Base-by-base conservation (phyloP, 352 stramenopile species). In the Globisporangium middletonii region DNA sequence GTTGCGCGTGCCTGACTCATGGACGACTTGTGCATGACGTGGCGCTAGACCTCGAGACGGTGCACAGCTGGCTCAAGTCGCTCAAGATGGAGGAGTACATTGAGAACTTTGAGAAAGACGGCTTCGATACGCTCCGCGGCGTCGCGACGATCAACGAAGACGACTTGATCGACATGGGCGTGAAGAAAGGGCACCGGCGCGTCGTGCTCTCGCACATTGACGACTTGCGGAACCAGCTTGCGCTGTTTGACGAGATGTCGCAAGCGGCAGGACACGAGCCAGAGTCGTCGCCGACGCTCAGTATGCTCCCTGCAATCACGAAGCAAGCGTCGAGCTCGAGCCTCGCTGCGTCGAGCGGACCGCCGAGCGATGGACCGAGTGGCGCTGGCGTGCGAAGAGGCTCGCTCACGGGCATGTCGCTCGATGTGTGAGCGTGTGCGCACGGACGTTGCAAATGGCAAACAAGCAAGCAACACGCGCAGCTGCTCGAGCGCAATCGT, bases 61-160 rank as follows among this genome's bases (percentile, higher is more conserved):
- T 94, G 45, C 69, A 79, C 56, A 86, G 88, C 59, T 95, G 85
- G 85, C 76, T 94, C 46, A 92, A 88, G 70, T 77, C 75, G 35
- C 74, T 94, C 57, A 88, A 94, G 59, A 90, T 94, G 79, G 85
- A 92, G 58, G 81, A 92, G 68, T 93, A 95, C 65, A 86, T 80
- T 33, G 72, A 86, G 55, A 89, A 86, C 69, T 95, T 95, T 64
- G 83, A 95, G 57, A 87, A 88, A 53, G 85, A 95, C 64, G 85
- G 85, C 18, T 95, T 95, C 59, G 85, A 95, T 67, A 93, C 83
- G 45, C 63, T 95, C 12, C 80, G 83, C 49, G 83, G 83, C 42
- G 83, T 95, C 33, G 83, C 83, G 41, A 95, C 83, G 15, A 93
- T 95, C 42, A 78, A 95, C 50, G 85, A 95, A 76, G 75, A 89